phyloP scores from a whole-genome alignment of 768 basidiomycete species.

The Gymnopilus dilepis region DNA sequence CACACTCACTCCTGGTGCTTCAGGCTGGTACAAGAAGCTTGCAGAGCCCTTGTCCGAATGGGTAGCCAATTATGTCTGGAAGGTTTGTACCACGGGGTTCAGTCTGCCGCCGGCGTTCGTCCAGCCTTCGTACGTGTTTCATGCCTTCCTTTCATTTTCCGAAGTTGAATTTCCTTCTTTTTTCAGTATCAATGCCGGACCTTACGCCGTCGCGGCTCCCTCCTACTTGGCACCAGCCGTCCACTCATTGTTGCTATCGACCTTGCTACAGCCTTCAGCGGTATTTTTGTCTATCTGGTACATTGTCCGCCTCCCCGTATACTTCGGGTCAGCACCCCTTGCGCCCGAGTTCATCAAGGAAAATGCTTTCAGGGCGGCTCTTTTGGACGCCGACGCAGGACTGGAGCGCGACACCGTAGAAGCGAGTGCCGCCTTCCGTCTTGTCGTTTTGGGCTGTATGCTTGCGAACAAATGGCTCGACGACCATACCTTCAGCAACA shows the following conservation, averaged over 20 bases:
- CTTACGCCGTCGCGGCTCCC: conserved; percentile 54
- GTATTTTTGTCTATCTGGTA: conserved; percentile 84
- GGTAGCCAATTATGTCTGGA: conserved; percentile 83
- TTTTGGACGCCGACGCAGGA: conserved; percentile 53
- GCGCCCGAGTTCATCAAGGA: conserved; percentile 62
- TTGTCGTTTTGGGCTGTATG: conserved; percentile 83
- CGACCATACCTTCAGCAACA: conserved; percentile 89
- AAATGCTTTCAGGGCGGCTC: conserved; percentile 63
- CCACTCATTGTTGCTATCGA: conserved; percentile 77
- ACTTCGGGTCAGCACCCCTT: conserved; percentile 58
- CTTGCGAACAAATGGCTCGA: conserved; percentile 89
- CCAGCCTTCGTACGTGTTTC: conserved; percentile 56
- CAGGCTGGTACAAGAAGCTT: conserved; percentile 68
- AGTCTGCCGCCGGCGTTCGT: conserved; percentile 60
- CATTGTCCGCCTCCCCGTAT: conserved; percentile 76
- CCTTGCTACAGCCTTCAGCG: conserved; percentile 81
- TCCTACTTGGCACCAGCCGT: conserved; percentile 61
- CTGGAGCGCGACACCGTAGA: conserved; percentile 57
- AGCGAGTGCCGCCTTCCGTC: conserved; percentile 68
- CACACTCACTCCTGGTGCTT: conserved; percentile 54
- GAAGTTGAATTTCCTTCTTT: neutral
- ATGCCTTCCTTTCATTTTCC: conserved; percentile 1
- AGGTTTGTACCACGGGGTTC: conserved; percentile 76
- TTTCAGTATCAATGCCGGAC: conserved; percentile 38
- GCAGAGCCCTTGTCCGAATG: conserved; percentile 81